Base-by-base conservation (phyloP, 345 rosid genomes). In the Salix udensis region DNA sequence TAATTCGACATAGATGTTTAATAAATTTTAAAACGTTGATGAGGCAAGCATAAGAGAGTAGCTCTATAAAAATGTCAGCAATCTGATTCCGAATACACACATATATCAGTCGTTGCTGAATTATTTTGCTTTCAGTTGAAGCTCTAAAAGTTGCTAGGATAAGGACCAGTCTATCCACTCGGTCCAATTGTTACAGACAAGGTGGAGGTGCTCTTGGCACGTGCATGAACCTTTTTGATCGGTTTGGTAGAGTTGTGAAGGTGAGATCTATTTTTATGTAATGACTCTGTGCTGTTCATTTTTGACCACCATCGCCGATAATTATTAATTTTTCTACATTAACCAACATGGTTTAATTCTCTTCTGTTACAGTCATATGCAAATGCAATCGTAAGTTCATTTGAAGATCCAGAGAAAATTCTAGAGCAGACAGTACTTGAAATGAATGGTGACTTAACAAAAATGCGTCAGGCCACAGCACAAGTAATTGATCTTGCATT, bases 391-490 rank as follows among this genome's bases (percentile, higher is more conserved):
- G 14, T 91, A 72, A 91, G 88, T 85, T 61, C 92, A 69, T 87
- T 90, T 71, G 97, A 91, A 80, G 94, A 90, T 76, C 97, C 97
- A 7, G 97, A 91, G 86, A 91, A 91, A 70, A 89, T 91, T 72
- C 85, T 91, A 72, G 97, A 91, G 52, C 94, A 91, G 82, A 66
- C 97, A 10, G 94, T 90, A 36, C 87, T 91, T 70, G 97, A 91
- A 81, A 91, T 91, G 97, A 91, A 88, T 76, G 91, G 87, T 77
- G 97, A 91, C 86, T 81, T 91, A 86, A 82, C 86, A 67, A 91
- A 91, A 82, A 90, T 91, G 97, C 88, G 97, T 65, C 97, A 91
- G 72, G 97, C 97, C 67, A 88, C 97, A 48, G 97, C 97, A 50
- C 97, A 91, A 84, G 97, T 91, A 86, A 87, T 36, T 23, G 5